phyloP scores from a whole-genome alignment of 495 filamentous ascomycete genomes.

The Pyrenula aspistea region DNA sequence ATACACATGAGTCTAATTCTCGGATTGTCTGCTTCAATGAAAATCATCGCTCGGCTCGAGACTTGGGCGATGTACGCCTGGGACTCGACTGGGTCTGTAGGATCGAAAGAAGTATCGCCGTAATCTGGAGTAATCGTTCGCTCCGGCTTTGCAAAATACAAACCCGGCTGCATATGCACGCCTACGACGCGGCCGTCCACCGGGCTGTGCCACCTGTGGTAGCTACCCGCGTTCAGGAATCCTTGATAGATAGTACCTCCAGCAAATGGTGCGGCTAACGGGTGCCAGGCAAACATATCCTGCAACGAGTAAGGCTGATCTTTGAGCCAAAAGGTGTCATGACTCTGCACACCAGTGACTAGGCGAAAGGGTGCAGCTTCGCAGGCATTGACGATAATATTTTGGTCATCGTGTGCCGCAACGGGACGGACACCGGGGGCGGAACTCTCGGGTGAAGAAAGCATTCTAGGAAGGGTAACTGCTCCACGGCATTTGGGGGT shows the following conservation, averaged over 20 bases:
- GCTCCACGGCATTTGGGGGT: conserved; percentile 8
- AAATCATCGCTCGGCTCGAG: conserved; percentile 48
- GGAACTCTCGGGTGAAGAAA: conserved; percentile 59
- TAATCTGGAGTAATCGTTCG: conserved; percentile 28
- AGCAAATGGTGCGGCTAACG: conserved; percentile 36
- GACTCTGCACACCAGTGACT: conserved; percentile 11
- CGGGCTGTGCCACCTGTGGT: conserved; percentile 61
- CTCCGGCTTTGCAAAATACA: conserved; percentile 55
- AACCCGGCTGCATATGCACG: conserved; percentile 44
- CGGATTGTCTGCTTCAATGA: conserved; percentile 56
- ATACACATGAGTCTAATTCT: conserved; percentile 54
- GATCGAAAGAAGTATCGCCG: neutral
- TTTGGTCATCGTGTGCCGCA: conserved; percentile 25
- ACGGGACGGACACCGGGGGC: conserved; percentile 44
- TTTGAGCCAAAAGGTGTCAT: conserved; percentile 54
- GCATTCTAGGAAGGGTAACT: conserved; percentile 62
- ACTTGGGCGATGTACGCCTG: conserved; percentile 50
- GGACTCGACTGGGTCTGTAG: conserved; percentile 11
- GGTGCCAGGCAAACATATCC: conserved; percentile 49
- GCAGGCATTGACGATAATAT: conserved; percentile 51
- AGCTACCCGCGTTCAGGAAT: conserved; percentile 50
- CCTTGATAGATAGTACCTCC: conserved; percentile 56
- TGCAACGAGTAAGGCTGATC: conserved; percentile 50
- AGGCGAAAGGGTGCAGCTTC: conserved; percentile 39
- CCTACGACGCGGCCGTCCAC: conserved; percentile 45